A percentile compares a stretch with the other conserved stretches of the same genome.
Conservation (phyloP, 352 stramenopile species). For the Phytopythium chamaehyphon region DNA sequence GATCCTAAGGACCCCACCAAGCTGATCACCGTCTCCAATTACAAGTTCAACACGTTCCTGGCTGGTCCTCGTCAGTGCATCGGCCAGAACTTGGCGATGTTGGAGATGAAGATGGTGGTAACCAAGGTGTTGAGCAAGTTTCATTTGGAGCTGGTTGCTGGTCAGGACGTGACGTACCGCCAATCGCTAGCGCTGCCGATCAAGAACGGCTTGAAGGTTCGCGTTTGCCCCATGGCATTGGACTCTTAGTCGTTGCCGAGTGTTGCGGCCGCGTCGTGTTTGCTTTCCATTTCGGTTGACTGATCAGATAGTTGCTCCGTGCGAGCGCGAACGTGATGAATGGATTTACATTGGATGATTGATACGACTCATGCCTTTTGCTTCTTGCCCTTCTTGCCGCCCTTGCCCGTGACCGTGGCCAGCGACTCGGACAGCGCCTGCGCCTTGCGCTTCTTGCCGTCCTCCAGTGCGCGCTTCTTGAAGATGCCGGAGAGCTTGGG, state of each 20-base stretch:
- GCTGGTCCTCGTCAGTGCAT: constrained; percentile 39
- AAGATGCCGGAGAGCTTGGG: constrained; percentile 81
- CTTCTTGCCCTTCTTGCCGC: constrained; percentile 8
- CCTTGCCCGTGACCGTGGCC: constrained; percentile 6
- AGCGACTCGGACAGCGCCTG: constrained; percentile 12
- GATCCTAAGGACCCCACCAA: constrained; percentile 13
- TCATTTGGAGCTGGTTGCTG: constrained; percentile 18
- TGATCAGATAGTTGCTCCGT: too few species aligned
- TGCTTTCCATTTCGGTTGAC: too few species aligned
- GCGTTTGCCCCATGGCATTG: not conserved
- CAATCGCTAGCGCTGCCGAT: constrained; percentile 33
- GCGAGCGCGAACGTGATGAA: too few species aligned
- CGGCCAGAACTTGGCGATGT: constrained; percentile 36
- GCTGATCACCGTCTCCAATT: constrained; percentile 21
- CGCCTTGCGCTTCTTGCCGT: constrained; percentile 32
- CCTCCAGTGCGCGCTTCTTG: constrained; percentile 60
- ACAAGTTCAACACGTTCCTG: constrained; percentile 48
- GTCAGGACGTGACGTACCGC: constrained; percentile 25
- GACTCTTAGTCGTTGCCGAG: too few species aligned
- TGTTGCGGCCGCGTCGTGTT: too few species aligned
- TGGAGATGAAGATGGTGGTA: constrained; percentile 37
- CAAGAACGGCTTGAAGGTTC: constrained; percentile 9
- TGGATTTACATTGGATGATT: too few species aligned
- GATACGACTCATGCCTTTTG: not conserved
- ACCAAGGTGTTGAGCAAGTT: constrained; percentile 27